A percentile compares a stretch with the other conserved stretches of the same genome.
Evolutionary conservation across 805 yeast genomes (phyloP).

Genomic region (Candida nonsorbophila): DNA sequence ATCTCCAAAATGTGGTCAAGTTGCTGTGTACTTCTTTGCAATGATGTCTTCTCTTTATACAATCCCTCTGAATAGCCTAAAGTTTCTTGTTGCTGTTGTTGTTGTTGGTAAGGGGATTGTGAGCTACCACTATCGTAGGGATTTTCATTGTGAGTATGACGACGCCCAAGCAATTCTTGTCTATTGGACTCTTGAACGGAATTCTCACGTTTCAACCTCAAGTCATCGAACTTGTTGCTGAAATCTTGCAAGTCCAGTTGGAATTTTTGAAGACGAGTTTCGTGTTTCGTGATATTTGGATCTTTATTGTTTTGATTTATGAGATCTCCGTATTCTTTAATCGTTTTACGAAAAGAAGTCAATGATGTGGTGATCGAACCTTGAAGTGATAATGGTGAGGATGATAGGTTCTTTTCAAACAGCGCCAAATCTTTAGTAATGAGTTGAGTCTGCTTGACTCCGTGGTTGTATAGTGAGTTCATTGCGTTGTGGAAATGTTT

Average conservation of each 20-base stretch:
- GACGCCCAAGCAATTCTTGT: slow-evolving; percentile 53
- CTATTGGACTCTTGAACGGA: slow-evolving; percentile 41
- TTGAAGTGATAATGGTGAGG: slow-evolving; percentile 71
- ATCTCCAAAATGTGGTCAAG: slow-evolving; percentile 86
- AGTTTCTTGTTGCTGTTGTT: slow-evolving; percentile 18
- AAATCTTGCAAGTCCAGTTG: slow-evolving; percentile 42
- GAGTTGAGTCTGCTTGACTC: slow-evolving; percentile 75
- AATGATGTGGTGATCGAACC: slow-evolving; percentile 78
- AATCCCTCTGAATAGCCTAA: slow-evolving; percentile 56
- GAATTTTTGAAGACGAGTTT: slow-evolving; percentile 52
- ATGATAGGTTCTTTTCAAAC: slow-evolving; percentile 60
- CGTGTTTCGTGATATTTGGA: slow-evolving; percentile 49
- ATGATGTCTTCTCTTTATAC: slow-evolving; percentile 58
- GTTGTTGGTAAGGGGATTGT: slow-evolving; percentile 12
- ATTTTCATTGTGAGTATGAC: slow-evolving; percentile 39
- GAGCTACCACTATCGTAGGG: slow-evolving; percentile 35
- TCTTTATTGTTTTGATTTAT: slow-evolving; percentile 54
- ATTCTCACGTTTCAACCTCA: slow-evolving; percentile 54
- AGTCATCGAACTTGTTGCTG: slow-evolving; percentile 44
- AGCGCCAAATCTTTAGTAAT: slow-evolving; percentile 62
- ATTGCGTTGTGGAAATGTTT: slow-evolving; percentile 8
- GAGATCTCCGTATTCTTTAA: slow-evolving; percentile 60
- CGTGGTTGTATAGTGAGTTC: slow-evolving; percentile 90
- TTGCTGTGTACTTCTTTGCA: slow-evolving; percentile 70
- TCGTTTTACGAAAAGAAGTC: slow-evolving; percentile 67